A percentile compares a stretch with the other conserved stretches of the same genome.
Evolutionary conservation across 2,329 filamentous ascomycete species (phyloP).

Genomic region (Sporothrix variecibatus): DNA sequence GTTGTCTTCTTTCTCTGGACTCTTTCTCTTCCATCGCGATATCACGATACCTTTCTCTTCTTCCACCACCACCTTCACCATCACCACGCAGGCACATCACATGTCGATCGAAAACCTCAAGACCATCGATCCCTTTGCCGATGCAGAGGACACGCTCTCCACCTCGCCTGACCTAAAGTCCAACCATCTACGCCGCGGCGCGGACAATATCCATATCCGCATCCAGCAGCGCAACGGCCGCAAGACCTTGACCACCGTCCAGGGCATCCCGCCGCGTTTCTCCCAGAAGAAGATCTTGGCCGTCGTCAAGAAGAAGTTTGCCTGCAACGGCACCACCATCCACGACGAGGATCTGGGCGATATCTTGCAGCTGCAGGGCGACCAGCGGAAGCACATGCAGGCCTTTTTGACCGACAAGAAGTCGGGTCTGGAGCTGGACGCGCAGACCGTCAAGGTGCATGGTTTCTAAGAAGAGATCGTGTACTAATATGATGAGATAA

Average conservation of each 20-base stretch:
- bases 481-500: not conserved
- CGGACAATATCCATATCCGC: conserved; percentile 98
- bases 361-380: conserved; percentile 85
- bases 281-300: conserved; percentile 99
- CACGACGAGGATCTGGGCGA: conserved; percentile 95
- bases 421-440: conserved; percentile 87
- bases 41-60: not conserved
- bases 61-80: not conserved
- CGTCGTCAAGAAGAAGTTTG: conserved; percentile 99
- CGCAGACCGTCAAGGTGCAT: conserved; percentile 93
- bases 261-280: conserved; percentile 97
- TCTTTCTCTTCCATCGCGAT: not conserved
- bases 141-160: conserved; percentile 82
- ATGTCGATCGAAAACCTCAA: conserved; percentile 99
- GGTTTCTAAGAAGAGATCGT: conserved; percentile 57
- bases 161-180: conserved; percentile 64
- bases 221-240: conserved; percentile 99
- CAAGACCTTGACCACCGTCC: conserved; percentile 99
- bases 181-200: conserved; percentile 68
- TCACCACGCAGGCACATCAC: conserved; percentile 9
- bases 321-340: conserved; percentile 92
- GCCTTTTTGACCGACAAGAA: conserved; percentile 96
- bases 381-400: conserved; percentile 98
- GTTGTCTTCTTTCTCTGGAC: no score
- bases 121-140: conserved; percentile 99